Base-by-base conservation (phyloP, 2,329 filamentous ascomycete genomes). In the Ceratocystis cubensis region DNA sequence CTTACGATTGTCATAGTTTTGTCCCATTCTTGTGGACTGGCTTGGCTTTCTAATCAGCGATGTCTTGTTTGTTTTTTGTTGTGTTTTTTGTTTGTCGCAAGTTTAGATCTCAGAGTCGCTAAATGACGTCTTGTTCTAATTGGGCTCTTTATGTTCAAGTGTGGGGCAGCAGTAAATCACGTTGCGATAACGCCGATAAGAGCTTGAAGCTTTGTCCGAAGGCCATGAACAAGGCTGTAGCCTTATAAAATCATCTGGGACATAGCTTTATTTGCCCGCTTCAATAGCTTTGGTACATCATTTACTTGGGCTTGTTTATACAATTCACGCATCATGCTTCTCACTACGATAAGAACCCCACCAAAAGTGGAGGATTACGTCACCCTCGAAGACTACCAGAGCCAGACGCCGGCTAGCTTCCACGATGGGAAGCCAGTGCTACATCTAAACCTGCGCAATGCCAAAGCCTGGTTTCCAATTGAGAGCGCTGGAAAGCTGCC, bases 321-420 rank as follows among this genome's bases (percentile, higher is more conserved):
- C 59, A 62, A 64, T 44, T 41, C 13, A 13, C 37, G 37, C 37
- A 28, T 5, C 15, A 68, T 68, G 67, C 72, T 81, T 61, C 77
- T 81, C 41, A 82, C 80, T 3, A 84, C 82, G 0, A 82, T 89
- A 59, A 79, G 79, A 62, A 76, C 76, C 2, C 77, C 84, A 33
- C 87, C 87, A 4, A 76, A 79, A 17, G 72, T 79, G 15, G 78
- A 78, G 45, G 82, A 85, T 72, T 92, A 85, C 75, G 84, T 81
- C 44, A 78, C 82, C 3, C 80, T 92, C 59, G 78, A 80, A 67
- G 85, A 89, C 69, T 88, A 91, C 73, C 83, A 90, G 74, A 79
- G 84, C 64, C 84, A 86, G 72, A 93, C 89, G 1, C 89, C 89
- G 0, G 79, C 80, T 67, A 87, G 83, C 53, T 93, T 92, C 76